Evolutionary conservation across 1,284 basidiomycete species (phyloP), one percentile per base, ranked within the genome.

Genomic region (Heterobasidion occidentale): DNA sequence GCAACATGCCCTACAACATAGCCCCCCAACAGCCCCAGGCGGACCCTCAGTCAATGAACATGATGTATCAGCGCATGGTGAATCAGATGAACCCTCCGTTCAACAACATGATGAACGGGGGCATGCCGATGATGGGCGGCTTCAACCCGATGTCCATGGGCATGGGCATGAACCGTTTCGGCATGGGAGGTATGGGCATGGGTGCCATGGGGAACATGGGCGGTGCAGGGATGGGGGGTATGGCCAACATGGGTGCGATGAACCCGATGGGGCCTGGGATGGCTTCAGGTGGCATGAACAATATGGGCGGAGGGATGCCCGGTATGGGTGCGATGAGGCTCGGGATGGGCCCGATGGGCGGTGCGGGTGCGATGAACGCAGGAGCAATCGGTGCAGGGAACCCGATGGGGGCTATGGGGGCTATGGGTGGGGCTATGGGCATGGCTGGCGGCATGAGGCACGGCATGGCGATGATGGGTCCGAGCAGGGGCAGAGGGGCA

Each of bases 21-120:
- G 60, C 61, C 9, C 61, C 67, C 7, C 72, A 68, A 56, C 71
- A 68, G 56, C 64, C 54, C 17, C 53, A 65, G 60, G 51, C 71
- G 61, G 67, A 68, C 56, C 73, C 77, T 50, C 76, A 79, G 59
- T 69, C 77, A 52, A 77, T 82, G 71, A 73, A 79, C 62, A 77
- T 78, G 67, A 70, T 81, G 61, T 79, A 76, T 65, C 80, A 83
- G 56, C 78, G 82, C 19, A 78, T 80, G 68, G 78, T 83, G 75
- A 73, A 74, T 55, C 78, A 82, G 61, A 75, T 80, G 36, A 65
- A 64, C 36, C 63, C 53, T 2, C 60, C 57, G 5, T 61, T 57
- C 38, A 47, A 52, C 27, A 54, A 46, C 34, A 60, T 60, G 52
- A 70, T 74, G 71, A 62, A 64, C 0, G 62, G 63, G 2, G 63